These are phyloP conservation scores for Rhodotorula glutinis DNA, from an alignment of 1,284 basidiomycete species.

Conservation along the genomic window DNA sequence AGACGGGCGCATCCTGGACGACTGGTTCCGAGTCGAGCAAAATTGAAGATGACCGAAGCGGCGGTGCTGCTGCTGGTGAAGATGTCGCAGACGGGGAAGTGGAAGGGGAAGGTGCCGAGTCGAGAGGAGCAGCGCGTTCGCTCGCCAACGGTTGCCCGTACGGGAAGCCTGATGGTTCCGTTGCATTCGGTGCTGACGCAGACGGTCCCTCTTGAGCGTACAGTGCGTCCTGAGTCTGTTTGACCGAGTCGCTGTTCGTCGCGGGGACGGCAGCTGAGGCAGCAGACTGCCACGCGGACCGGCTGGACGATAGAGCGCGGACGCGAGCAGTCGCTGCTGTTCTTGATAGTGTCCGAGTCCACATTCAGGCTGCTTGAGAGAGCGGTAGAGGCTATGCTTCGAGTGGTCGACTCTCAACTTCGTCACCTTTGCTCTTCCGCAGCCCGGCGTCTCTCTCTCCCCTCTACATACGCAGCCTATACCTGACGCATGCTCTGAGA, in stretches of 20 bases:
- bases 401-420: no score
- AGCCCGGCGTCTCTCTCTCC: no score
- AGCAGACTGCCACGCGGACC: neutral
- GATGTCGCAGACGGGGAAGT: neutral
- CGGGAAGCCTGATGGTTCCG: neutral
- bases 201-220: neutral
- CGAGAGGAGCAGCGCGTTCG: neutral
- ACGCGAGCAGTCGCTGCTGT: no score
- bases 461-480: no score
- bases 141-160: conserved; percentile 3
- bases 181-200: neutral
- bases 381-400: no score
- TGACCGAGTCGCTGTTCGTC: neutral
- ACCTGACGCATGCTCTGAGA: no score
- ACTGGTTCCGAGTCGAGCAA: conserved; percentile 5
- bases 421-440: neutral
- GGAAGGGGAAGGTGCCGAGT: neutral
- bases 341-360: no score
- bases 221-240: conserved; percentile 3
- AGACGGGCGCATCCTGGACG: conserved; percentile 1
- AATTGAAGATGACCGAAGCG: neutral
- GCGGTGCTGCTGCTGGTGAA: neutral
- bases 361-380: neutral
- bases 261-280: neutral
- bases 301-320: neutral